Base-by-base conservation (phyloP, 2,329 filamentous ascomycete species). In the Trichoderma guizhouense region DNA sequence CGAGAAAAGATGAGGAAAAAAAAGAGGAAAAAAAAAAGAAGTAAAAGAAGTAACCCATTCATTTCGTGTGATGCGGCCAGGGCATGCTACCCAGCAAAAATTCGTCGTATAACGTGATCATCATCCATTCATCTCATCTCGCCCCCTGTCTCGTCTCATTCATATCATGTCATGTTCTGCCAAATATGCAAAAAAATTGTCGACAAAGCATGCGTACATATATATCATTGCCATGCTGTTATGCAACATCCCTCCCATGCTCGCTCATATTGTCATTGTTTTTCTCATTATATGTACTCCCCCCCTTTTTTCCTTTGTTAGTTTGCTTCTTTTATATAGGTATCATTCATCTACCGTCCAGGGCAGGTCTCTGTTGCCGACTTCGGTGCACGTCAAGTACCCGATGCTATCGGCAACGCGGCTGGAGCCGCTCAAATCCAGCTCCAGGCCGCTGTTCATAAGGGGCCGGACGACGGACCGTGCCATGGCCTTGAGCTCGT, bases 401-500 rank as follows among this genome's bases (percentile, higher is more conserved):
- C 81, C 79, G 65, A 87, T 81, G 57, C 81, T 80, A 18, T 83
- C 84, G 7, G 79, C 84, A 74, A 77, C 81, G 76, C 81, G 78
- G 32, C 81, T 80, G n/a, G 79, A 78, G 51, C 81, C 80, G 64
- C 78, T 79, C 69, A 93, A 80, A 79, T 97, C 94, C 62, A 97
- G 86, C 81, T 97, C 93, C 14, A 98, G 86, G 67, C 91, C 92
- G 78, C 93, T 96, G 66, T 92, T 88, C 91, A 97, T 97, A 14
- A 98, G 84, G 5, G 95, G 95, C 72, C 91, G 90, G 8, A 98
- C 95, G 18, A 92, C 86, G 77, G 97, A 93, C 68, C 92, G 86
- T 7, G 95, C 95, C 78, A 95, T 87, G 71, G 88, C 87, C 83
- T 97, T 98, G 69, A 98, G 86, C 84, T 98, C 95, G 72, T 97